Base-by-base conservation (phyloP, 148 eudicot genomes). In the Bassia scoparia region DNA sequence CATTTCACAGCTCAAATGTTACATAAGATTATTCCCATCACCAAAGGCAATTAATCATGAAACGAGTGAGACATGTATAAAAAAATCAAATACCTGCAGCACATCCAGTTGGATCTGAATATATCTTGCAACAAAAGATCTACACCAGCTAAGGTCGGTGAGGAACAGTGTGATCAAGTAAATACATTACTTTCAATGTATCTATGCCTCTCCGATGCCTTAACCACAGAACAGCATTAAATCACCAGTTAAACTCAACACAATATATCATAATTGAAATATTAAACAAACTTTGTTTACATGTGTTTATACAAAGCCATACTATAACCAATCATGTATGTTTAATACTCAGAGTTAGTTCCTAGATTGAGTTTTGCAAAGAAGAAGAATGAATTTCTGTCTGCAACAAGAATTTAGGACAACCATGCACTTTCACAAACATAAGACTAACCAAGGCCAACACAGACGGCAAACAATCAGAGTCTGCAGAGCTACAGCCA, bases 391-490 rank as follows among this genome's bases (percentile, higher is more conserved):
- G 2, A 33, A 23, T 21, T 53, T 52, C 38, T 53, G 11, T 52
- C 33, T 3, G 13, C 66, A 33, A 37, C 41, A 7, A 29, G 35
- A 18, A 54, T 69, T 20, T 21, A 29, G 72, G 21, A 46, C 12
- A 21, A 1, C 3, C 4, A 68, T 14, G 20, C n/a, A 68, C 33
- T 68, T 27, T 26, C 38, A 15, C 71, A 48, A 0, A 37, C 9
- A 55, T 21, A 74, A 54, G 66, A 82, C 88, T 61, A 81, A 92
- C 97, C 97, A 50, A 92, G 88, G 76, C 96, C 97, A 79, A 88
- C 86, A 82, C 96, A 92, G 20, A 65, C 67, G 97, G 89, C 65
- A 80, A 78, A 68, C 74, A 50, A 31, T 85, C 87, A 67, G 83
- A 69, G 31, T 74, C 83, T 78, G 72, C 85, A 67, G 86, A 71